A percentile compares a stretch with the other conserved stretches of the same genome.
Evolutionary conservation across 2,329 filamentous ascomycete species (phyloP).

Genomic region (Pseudocercospora fijiensis): DNA sequence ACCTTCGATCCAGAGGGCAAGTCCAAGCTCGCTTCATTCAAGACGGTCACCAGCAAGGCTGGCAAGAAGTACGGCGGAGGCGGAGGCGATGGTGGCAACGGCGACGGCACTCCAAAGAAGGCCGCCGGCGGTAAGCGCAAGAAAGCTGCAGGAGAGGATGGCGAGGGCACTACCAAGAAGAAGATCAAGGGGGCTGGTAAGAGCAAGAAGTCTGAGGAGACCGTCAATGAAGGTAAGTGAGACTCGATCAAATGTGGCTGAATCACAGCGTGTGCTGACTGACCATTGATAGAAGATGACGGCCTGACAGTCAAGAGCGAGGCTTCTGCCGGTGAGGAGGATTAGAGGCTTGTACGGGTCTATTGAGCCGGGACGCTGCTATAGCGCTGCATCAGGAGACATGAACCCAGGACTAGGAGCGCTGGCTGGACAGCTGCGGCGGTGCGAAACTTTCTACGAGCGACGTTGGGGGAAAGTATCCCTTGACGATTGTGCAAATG

Average conservation of each 20-base stretch:
- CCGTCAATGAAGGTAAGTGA: slow-evolving; percentile 13
- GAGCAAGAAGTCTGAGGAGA: slow-evolving; percentile 7
- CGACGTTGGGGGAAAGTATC: neutral
- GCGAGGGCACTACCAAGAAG: slow-evolving; percentile 10
- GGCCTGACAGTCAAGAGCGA: neutral
- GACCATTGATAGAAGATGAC: neutral
- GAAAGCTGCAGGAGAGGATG: slow-evolving; percentile 15
- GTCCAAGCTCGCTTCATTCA: slow-evolving; percentile 25
- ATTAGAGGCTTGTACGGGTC: neutral
- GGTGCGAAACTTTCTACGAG: neutral
- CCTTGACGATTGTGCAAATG: neutral
- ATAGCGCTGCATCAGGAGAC: neutral
- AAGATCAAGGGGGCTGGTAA: slow-evolving; percentile 4
- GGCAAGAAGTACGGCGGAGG: neutral
- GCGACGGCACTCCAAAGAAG: slow-evolving; percentile 9
- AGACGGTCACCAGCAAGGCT: slow-evolving; percentile 19
- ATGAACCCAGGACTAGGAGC: neutral
- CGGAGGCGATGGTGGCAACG: neutral
- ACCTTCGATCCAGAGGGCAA: slow-evolving; percentile 23
- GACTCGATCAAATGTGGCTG: neutral
- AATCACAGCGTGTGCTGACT: neutral
- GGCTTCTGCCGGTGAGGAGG: neutral
- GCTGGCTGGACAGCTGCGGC: neutral
- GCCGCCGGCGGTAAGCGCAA: slow-evolving; percentile 16
- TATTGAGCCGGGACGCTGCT: neutral